These are phyloP conservation scores for Colletotrichum siamense DNA, from an alignment of 2,329 filamentous ascomycete species.

Conservation along the genomic window DNA sequence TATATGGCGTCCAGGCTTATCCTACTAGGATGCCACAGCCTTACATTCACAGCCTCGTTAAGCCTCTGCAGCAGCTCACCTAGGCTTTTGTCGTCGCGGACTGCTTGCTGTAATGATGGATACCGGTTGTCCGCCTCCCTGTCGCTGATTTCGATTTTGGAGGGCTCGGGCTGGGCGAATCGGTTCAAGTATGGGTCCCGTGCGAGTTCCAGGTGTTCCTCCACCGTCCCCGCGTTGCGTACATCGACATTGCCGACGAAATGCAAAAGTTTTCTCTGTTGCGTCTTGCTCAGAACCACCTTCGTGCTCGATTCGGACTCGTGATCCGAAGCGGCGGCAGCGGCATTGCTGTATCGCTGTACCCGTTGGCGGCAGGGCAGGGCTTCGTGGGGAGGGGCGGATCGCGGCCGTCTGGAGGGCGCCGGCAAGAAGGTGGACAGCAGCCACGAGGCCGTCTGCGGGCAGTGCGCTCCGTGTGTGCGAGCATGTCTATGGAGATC, in stretches of 20 bases:
- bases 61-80: conserved; percentile 43
- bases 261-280: conserved; percentile 51
- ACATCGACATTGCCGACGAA: conserved; percentile 50
- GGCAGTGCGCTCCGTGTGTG: conserved; percentile 26
- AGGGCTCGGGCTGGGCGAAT: conserved; percentile 57
- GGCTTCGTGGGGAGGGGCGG: neutral
- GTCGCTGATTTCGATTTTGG: conserved; percentile 55
- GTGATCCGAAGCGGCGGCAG: conserved; percentile 19
- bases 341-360: conserved; percentile 14
- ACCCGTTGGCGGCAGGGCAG: neutral
- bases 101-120: conserved; percentile 47
- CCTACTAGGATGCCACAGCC: conserved; percentile 46
- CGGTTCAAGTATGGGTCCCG: conserved; percentile 59
- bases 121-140: conserved; percentile 52
- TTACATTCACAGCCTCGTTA: conserved; percentile 42
- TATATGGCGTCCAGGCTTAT: conserved; percentile 51
- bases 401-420: conserved; percentile 25
- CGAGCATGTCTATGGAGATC: neutral
- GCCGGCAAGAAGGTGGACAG: conserved; percentile 43
- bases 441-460: conserved; percentile 43
- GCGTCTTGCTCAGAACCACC: neutral
- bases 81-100: conserved; percentile 38
- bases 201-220: conserved; percentile 58
- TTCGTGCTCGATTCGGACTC: conserved; percentile 17
- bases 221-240: conserved; percentile 46